phyloP scores from a whole-genome alignment of 176 grass and related monocot species.

The Zea luxurians region DNA sequence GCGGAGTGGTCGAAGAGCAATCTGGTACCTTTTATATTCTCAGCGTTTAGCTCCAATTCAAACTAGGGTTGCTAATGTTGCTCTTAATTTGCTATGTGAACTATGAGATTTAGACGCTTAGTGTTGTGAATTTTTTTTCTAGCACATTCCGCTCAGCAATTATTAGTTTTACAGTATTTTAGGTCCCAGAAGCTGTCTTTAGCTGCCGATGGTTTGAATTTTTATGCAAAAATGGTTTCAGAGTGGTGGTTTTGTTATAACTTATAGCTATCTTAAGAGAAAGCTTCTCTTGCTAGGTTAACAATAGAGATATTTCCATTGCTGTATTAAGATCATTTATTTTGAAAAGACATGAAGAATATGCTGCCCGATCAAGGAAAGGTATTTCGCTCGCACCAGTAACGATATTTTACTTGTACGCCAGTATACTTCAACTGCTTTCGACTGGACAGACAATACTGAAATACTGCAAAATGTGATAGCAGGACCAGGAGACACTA shows the following conservation, averaged over 20 bases:
- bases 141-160: neutral
- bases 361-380: slow-evolving; percentile 33
- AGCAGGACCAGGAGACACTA: neutral
- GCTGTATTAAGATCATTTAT: slow-evolving; percentile 56
- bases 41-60: neutral
- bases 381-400: neutral
- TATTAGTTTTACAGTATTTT: neutral
- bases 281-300: slow-evolving; percentile 35
- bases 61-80: neutral
- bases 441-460: slow-evolving; percentile 4
- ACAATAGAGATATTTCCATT: slow-evolving; percentile 58
- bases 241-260: neutral
- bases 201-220: neutral
- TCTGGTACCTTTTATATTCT: neutral
- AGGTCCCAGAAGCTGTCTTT: neutral
- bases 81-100: neutral
- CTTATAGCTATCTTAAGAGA: slow-evolving; percentile 1
- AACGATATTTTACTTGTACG: neutral
- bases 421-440: neutral
- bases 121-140: neutral
- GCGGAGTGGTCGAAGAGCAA: neutral
- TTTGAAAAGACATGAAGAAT: slow-evolving; percentile 41
- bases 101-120: neutral
- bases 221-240: neutral
- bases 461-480: slow-evolving; percentile 27